phyloP scores from a whole-genome alignment of 148 eudicot species.

The Rhododendron williamsianum region DNA sequence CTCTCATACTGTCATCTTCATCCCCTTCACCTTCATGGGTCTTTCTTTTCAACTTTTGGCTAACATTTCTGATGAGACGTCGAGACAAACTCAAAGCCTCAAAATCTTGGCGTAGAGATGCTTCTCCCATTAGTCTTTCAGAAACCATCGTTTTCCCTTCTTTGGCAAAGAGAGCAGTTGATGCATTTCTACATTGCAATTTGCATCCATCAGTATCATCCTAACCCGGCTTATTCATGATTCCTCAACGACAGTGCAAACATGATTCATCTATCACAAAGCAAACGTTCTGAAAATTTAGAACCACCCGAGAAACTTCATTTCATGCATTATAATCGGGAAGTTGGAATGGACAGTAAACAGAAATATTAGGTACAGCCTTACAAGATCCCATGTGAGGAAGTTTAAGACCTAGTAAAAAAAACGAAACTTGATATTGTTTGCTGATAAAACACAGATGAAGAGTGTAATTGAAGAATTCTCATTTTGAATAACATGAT shows the following conservation, averaged over 20 bases:
- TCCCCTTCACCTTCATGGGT: conserved; percentile 37
- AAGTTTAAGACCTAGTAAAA: not conserved
- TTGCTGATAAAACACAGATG: not conserved
- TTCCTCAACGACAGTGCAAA: not conserved
- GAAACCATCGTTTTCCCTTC: conserved; percentile 34
- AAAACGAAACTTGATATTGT: not conserved
- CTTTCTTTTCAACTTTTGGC: conserved; percentile 68
- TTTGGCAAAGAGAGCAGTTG: not conserved
- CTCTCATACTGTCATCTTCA: conserved; percentile 46
- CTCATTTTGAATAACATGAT: not conserved
- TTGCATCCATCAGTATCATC: not conserved
- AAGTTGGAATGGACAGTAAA: not conserved
- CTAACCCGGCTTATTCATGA: not conserved
- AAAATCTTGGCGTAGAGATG: conserved; percentile 48
- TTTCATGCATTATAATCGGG: not conserved
- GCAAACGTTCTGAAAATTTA: not conserved
- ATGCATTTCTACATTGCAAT: not conserved
- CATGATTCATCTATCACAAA: not conserved
- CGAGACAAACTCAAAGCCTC: conserved; percentile 73
- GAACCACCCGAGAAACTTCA: not conserved
- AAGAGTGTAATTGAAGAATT: not conserved
- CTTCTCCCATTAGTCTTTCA: conserved; percentile 48
- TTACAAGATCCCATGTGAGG: too few species aligned
- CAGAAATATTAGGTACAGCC: not conserved
- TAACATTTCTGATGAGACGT: conserved; percentile 71